A percentile compares a stretch with the other conserved stretches of the same genome.
Evolutionary conservation across 2,329 filamentous ascomycete species (phyloP).

Genomic region (Cyclaneusma minus): DNA sequence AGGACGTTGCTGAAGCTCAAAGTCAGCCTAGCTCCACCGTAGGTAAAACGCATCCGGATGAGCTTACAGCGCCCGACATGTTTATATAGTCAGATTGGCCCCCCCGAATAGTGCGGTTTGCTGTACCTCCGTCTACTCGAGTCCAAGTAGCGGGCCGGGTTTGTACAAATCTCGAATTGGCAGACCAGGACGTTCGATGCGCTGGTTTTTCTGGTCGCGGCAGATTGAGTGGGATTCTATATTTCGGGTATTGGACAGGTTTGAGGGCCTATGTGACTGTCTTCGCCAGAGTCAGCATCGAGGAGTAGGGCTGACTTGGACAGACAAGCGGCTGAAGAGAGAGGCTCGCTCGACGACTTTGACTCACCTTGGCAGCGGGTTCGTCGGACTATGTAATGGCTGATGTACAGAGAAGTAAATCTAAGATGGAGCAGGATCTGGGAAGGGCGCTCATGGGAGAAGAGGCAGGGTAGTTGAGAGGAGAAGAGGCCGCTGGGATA

Average conservation of each 20-base stretch:
- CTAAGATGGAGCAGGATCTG: slow-evolving; percentile 7
- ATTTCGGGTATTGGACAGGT: slow-evolving; percentile 15
- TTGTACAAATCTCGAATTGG: too few relatives aligned
- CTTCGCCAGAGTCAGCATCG: slow-evolving; percentile 16
- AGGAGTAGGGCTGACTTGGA: slow-evolving; percentile 17
- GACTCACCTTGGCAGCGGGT: slow-evolving; percentile 12
- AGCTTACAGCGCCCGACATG: too few relatives aligned
- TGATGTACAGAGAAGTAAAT: slow-evolving; percentile 18
- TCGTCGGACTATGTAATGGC: slow-evolving; percentile 15
- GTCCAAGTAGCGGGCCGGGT: too few relatives aligned
- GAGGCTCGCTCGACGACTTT: slow-evolving; percentile 9
- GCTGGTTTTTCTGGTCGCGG: too few relatives aligned
- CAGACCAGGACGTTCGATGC: too few relatives aligned
- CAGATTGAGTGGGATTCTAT: slow-evolving; percentile 6
- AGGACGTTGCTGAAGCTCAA: too few relatives aligned
- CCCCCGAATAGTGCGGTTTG: too few relatives aligned
- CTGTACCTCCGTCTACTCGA: too few relatives aligned
- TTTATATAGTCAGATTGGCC: too few relatives aligned
- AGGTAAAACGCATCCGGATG: too few relatives aligned
- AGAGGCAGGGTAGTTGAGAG: slow-evolving; percentile 14
- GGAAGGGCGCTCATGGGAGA: slow-evolving; percentile 17
- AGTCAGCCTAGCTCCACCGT: not conserved
- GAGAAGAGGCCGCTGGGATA: slow-evolving; percentile 1
- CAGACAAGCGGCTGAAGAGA: slow-evolving; percentile 11
- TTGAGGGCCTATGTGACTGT: slow-evolving; percentile 20